phyloP scores from a whole-genome alignment of 306 rosid genomes.

The Lathyrus sativus region DNA sequence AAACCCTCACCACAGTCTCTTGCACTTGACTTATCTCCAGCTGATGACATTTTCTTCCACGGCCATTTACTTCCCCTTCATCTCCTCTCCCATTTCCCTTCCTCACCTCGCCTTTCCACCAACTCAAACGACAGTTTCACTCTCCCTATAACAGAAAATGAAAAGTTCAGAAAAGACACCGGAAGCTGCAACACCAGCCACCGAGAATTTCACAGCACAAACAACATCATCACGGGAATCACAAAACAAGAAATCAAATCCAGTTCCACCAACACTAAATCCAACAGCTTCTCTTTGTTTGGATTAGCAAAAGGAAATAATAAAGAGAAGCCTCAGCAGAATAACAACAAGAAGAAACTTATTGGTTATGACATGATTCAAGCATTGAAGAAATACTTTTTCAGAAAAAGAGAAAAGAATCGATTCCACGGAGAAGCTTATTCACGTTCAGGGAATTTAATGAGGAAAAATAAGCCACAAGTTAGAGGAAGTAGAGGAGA shows the following conservation, averaged over 20 bases:
- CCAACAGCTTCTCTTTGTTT: conserved; percentile 63
- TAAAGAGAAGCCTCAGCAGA: conserved; percentile 41
- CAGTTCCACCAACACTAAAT: conserved; percentile 27
- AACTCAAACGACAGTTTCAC: conserved; percentile 67
- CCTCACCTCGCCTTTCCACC: conserved; percentile 79
- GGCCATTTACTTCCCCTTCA: conserved; percentile 96
- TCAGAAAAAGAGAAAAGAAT: conserved; percentile 54
- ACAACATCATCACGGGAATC: not conserved
- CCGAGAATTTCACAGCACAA: not conserved
- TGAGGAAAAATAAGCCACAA: conserved; percentile 47
- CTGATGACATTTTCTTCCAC: conserved; percentile 98
- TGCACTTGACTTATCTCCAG: conserved; percentile 87
- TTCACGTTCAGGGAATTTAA: conserved; percentile 80
- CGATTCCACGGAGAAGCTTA: conserved; percentile 50
- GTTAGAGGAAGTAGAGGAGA: conserved; percentile 73
- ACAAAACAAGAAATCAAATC: conserved; percentile 33
- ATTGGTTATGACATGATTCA: conserved; percentile 56
- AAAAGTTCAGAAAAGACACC: conserved; percentile 33
- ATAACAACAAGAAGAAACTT: conserved; percentile 41
- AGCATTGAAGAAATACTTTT: conserved; percentile 63
- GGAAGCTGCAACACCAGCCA: conserved; percentile 5
- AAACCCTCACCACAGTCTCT: conserved; percentile 49
- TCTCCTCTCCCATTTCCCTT: conserved; percentile 78
- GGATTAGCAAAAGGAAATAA: conserved; percentile 60
- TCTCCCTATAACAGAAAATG: conserved; percentile 57